Evolutionary conservation across 495 filamentous ascomycete species (phyloP).

Genomic region (Daldinia decipiens): DNA sequence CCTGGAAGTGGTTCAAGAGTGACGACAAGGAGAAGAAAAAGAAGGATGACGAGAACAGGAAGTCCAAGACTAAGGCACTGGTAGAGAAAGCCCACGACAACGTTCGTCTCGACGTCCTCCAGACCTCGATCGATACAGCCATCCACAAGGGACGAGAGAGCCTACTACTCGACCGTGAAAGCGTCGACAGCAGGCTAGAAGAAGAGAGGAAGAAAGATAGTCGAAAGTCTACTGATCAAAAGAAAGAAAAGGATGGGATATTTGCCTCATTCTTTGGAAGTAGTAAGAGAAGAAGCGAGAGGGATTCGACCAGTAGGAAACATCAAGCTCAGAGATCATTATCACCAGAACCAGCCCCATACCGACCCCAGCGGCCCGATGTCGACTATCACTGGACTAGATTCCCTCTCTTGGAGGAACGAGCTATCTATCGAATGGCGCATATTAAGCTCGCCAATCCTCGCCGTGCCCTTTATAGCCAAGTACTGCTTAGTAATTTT

Average conservation of each 20-base stretch:
- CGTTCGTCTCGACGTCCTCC: conserved; percentile 81
- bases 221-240: conserved; percentile 78
- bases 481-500: conserved; percentile 98
- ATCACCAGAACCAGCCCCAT: conserved; percentile 81
- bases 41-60: conserved; percentile 64
- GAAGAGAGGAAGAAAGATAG: conserved; percentile 86
- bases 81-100: conserved; percentile 73
- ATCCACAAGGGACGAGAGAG: conserved; percentile 79
- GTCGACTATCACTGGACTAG: conserved; percentile 95
- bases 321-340: conserved; percentile 74
- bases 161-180: conserved; percentile 80
- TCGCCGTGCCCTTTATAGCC: conserved; percentile 88
- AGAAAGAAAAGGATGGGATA: conserved; percentile 88
- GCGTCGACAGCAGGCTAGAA: conserved; percentile 73
- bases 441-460: conserved; percentile 99
- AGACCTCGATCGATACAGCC: conserved; percentile 77
- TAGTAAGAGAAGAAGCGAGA: conserved; percentile 80
- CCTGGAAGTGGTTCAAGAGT: conserved; percentile 60
- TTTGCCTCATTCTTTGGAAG: conserved; percentile 93
- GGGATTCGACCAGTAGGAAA: conserved; percentile 74
- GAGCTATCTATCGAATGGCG: conserved; percentile 97
- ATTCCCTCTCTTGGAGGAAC: conserved; percentile 94
- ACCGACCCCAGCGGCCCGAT: conserved; percentile 78
- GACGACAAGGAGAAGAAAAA: conserved; percentile 70
- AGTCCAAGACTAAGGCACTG: conserved; percentile 63